Evolutionary conservation across 106 monocot genomes (phyloP).

Genomic region (Narthecium ossifragum): DNA sequence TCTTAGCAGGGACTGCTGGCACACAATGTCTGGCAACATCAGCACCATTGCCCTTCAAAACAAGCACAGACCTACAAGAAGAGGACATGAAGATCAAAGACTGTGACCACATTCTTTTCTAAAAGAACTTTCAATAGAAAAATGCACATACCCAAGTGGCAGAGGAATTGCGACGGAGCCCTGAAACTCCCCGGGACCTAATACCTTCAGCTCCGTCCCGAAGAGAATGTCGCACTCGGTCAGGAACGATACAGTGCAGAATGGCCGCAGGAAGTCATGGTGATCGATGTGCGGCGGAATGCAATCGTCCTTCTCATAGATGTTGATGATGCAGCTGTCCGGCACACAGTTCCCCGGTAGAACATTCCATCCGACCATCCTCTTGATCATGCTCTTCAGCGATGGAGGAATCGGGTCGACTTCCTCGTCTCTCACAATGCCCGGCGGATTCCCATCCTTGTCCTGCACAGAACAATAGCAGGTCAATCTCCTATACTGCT

Average conservation of each 20-base stretch:
- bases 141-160: conserved; percentile 31
- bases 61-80: conserved; percentile 44
- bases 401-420: conserved; percentile 39
- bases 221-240: conserved; percentile 43
- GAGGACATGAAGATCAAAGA: too few species aligned
- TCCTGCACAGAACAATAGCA: conserved; percentile 21
- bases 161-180: conserved; percentile 35
- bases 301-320: conserved; percentile 57
- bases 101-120: too few species aligned
- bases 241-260: conserved; percentile 48
- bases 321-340: conserved; percentile 56
- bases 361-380: conserved; percentile 41
- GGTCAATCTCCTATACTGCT: too few species aligned
- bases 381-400: conserved; percentile 39
- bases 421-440: conserved; percentile 41
- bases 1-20: conserved; percentile 29
- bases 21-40: conserved; percentile 52
- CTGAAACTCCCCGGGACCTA: conserved; percentile 31
- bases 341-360: conserved; percentile 40
- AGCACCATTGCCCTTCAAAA: conserved; percentile 60
- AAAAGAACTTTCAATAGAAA: neutral
- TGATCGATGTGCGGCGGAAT: conserved; percentile 65
- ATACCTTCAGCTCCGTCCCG: conserved; percentile 30
- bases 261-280: conserved; percentile 51
- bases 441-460: conserved; percentile 41